phyloP scores from a whole-genome alignment of 2,329 filamentous ascomycete species.

The Fusarium sp. region DNA sequence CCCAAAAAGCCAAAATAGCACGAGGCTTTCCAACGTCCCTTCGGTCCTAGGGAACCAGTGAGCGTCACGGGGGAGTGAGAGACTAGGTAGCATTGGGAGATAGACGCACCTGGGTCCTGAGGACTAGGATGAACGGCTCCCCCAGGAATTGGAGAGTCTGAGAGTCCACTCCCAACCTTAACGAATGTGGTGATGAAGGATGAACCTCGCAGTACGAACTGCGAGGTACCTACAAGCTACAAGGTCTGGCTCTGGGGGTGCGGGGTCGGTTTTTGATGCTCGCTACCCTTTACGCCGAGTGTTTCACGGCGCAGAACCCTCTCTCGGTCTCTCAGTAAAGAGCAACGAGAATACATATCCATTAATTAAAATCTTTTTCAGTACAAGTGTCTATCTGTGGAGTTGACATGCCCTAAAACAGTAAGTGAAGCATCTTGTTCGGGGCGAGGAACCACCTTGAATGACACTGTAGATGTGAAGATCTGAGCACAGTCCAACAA shows the following conservation, averaged over 20 bases:
- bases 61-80: slow-evolving; percentile 41
- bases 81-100: slow-evolving; percentile 19
- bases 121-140: slow-evolving; percentile 42
- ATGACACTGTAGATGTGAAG: slow-evolving; percentile 29
- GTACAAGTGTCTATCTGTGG: neutral
- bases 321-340: slow-evolving; percentile 29
- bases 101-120: neutral
- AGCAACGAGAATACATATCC: slow-evolving; percentile 1
- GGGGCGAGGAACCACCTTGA: slow-evolving; percentile 13
- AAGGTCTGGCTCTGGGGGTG: slow-evolving; percentile 15
- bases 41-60: slow-evolving; percentile 47
- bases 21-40: slow-evolving; percentile 21
- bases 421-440: slow-evolving; percentile 9
- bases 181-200: slow-evolving; percentile 6
- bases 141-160: slow-evolving; percentile 41
- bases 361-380: neutral
- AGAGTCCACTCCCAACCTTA: slow-evolving; percentile 30
- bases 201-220: neutral
- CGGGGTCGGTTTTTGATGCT: slow-evolving; percentile 41
- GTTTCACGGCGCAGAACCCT: slow-evolving; percentile 1
- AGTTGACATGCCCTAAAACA: slow-evolving; percentile 1
- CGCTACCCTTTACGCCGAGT: slow-evolving; percentile 49
- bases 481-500: slow-evolving; percentile 21
- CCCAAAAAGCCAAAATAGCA: slow-evolving; percentile 20
- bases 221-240: too few relatives aligned